Base-by-base conservation (phyloP, 352 stramenopile genomes). In the Elongisporangium prolatum region DNA sequence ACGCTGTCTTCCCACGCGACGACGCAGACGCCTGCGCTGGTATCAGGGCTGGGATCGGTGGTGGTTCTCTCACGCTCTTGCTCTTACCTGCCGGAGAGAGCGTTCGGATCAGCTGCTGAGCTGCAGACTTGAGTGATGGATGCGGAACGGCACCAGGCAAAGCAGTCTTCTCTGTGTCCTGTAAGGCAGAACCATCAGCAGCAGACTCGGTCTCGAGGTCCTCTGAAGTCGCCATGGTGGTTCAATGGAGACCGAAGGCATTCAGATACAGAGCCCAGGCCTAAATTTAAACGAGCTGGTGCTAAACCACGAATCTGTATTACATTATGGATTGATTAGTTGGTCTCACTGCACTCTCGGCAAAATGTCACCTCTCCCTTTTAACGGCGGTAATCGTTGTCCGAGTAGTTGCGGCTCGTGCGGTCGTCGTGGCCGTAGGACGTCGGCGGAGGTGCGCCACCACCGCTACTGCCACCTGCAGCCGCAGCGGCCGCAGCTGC, bases 391-490 rank as follows among this genome's bases (percentile, higher is more conserved):
- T 84, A 88, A 53, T 79, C 61, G 14, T n/a, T 70, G 48, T 59
- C 63, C 44, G 60, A 55, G 57, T 88, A 86, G 61, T 65, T 71
- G 54, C 78, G 78, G 38, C 65, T 74, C 54, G 64, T 74, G 54
- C 77, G 77, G 54, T 88, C 80, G 21, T 87, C 80, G 48, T 86
- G 77, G 25, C 73, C 79, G 59, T 74, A 68, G 34, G 62, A 54
- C 40, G 63, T 56, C 28, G 60, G 50, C 6, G 69, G 44, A n/a
- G 69, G 68, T 58, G 73, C 62, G 53, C 16, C 50, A 37, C 18
- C 21, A 10, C 48, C 62, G 53, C 16, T 47, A 37, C 18, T 37
- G 9, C 48, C 11, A 52, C 48, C 21, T 52, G 18, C 20, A 38
- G 4, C 20, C 50, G 58, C 28, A 52, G 47, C 14, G 58, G 52